Evolutionary conservation across 2,329 filamentous ascomycete species (phyloP), one percentile per base, ranked within the genome.

Genomic region (Diaporthe velutina): DNA sequence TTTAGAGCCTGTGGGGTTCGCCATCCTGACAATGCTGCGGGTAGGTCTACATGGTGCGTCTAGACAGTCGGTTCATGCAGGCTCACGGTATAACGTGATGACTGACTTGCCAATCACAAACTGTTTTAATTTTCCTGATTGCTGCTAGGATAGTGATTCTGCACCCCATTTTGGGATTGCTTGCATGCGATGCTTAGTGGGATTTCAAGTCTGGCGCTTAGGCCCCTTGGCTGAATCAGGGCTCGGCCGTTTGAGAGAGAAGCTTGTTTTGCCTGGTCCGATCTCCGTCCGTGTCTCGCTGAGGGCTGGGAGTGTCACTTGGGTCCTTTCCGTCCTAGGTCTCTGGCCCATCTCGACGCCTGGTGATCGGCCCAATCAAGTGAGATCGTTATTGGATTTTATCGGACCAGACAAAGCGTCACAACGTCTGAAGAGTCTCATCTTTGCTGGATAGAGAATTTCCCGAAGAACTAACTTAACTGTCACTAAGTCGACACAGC

Each of bases 221-320:
- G 45, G 64, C 45, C 64, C 64, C 64, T 67, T 52, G 45, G 64
- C 64, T 67, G 64, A 67, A 67, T 52, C 64, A 52, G 64, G 64
- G 64, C 64, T 67, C 30, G 45, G 64, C 45, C 64, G 64, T 67
- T 52, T 67, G 64, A 67, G 64, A 12, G 48, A 52, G 64, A 67
- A 67, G 64, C 64, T 67, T 67, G 64, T 67, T 67, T 67, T 67
- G 64, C 33, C 64, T 67, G 64, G 64, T 67, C 64, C 64, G 64
- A 67, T 67, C 64, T 52, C 45, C 45, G 64, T 52, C 64, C 45
- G 64, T 52, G 64, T 67, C 61, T 52, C 45, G 61, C 61, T 38
- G 45, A 25, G 61, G 42, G 61, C 61, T 50, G 45, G 61, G 30
- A 33, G 28, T 66, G 61, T 35, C 61, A 66, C 61, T 35, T 35